Base-by-base conservation (phyloP, 129 eudicot genomes). In the Flaveria ramosissima region DNA sequence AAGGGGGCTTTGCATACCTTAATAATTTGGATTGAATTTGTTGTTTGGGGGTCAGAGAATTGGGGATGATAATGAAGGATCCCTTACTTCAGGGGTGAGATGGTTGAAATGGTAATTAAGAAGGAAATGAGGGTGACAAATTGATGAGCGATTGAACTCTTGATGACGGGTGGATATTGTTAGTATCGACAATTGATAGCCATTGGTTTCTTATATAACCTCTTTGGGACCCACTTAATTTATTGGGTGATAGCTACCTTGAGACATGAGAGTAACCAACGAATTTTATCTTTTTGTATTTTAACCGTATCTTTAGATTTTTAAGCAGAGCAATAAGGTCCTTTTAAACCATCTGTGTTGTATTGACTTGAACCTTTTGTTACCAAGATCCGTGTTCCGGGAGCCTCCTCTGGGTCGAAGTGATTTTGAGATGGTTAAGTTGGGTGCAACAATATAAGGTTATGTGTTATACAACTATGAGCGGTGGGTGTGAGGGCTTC, bases 161-260 rank as follows among this genome's bases (percentile, higher is more conserved):
- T 61, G 60, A 43, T 53, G 43, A 39, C 45, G 42, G 70, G 83
- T 72, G 78, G 70, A 52, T 74, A 21, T 80, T 74, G 84, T 80
- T 80, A 55, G 71, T 67, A 80, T 73, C 84, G 80, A 80, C 56
- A 2, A 17, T 56, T 24, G 3, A 53, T 8, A 72, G 82, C 78
- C 78, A 62, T 72, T 79, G 23, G 72, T 72, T 79, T 43, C 57
- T 64, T 63, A 41, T 79, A 41, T 79, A 52, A 73, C 17, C 60
- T 24, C 48, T 39, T 16, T 74, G 79, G 75, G 70, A n/a, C 84
- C 84, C 61, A 75, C 70, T 66, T 12, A 73, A 30, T 80, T 73
- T 50, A 55, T 73, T 80, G 79, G 83, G 47, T 72, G 51, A 63
- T 72, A 71, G 65, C 48, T 36, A 47, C 32, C 48, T 76, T 48